phyloP scores from a whole-genome alignment of 257 asterid species.

The Nyctanthes arbortristis region DNA sequence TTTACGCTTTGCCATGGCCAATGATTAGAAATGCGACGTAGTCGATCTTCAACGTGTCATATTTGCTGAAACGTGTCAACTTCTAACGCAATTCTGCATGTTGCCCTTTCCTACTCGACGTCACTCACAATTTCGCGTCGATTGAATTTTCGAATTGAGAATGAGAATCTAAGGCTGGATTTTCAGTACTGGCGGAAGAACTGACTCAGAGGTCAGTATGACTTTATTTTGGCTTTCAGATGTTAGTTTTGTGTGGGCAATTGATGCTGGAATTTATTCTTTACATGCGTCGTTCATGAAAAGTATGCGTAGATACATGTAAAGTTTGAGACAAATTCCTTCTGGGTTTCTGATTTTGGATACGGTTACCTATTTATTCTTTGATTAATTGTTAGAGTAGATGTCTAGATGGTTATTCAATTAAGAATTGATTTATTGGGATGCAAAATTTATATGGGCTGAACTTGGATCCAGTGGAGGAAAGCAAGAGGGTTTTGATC shows the following conservation, averaged over 20 bases:
- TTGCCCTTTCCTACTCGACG: background rate
- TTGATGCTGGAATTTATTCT: background rate
- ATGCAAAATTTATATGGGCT: background rate
- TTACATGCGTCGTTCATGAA: background rate
- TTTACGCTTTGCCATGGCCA: too few species aligned
- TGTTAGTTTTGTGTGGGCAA: background rate
- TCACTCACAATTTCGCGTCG: constrained; percentile 1
- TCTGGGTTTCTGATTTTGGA: background rate
- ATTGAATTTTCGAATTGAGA: background rate
- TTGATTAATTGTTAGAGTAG: background rate
- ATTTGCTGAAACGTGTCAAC: constrained; percentile 30
- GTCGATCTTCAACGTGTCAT: constrained; percentile 24
- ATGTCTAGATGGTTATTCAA: background rate
- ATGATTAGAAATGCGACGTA: background rate
- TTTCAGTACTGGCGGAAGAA: background rate
- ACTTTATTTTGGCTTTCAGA: background rate
- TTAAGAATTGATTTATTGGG: background rate
- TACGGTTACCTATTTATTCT: background rate
- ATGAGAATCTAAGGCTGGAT: background rate
- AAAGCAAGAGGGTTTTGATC: background rate
- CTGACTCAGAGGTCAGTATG: background rate
- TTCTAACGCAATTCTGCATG: constrained; percentile 22
- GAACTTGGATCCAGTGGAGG: background rate
- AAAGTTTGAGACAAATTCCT: background rate
- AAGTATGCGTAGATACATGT: background rate